These are phyloP conservation scores for Paracoccidioides brasiliensis DNA, from an alignment of 2,329 filamentous ascomycete genomes.

Conservation along the genomic window DNA sequence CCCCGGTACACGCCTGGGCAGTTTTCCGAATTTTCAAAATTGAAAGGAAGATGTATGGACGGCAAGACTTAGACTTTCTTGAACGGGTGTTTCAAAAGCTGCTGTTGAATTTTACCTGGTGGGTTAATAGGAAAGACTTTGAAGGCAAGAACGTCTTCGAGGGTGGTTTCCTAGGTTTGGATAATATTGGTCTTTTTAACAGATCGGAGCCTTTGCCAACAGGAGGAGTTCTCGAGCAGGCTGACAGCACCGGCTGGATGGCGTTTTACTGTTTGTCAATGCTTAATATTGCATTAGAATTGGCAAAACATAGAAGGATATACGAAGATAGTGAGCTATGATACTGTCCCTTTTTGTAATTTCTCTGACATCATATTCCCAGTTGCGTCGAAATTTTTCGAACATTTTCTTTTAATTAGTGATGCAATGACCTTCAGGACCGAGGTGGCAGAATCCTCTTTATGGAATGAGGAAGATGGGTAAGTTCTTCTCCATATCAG, in stretches of 20 bases:
- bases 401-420: conserved; percentile 95
- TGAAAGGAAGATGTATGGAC: conserved; percentile 90
- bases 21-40: conserved; percentile 97
- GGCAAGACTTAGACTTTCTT: conserved; percentile 87
- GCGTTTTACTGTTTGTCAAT: conserved; percentile 93
- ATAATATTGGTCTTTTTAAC: conserved; percentile 97
- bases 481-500: conserved; percentile 9
- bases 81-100: conserved; percentile 95
- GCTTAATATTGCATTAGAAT: conserved; percentile 90
- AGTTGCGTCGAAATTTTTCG: conserved; percentile 95
- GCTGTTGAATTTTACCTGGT: conserved; percentile 95
- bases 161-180: conserved; percentile 84
- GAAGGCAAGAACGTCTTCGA: conserved; percentile 97
- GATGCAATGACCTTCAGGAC: conserved; percentile 87
- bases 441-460: conserved; percentile 59
- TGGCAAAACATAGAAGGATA: conserved; percentile 85
- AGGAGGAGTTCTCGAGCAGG: conserved; percentile 85
- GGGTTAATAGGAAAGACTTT: conserved; percentile 91
- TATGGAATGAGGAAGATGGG: conserved; percentile 91
- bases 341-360: background rate
- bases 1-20: conserved; percentile 91
- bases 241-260: conserved; percentile 98
- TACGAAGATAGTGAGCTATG: conserved; percentile 63
- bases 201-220: conserved; percentile 89
- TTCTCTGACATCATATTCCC: background rate